A percentile compares a stretch with the other conserved stretches of the same genome.
phyloP scores from a whole-genome alignment of 352 stramenopile genomes.

The Albugo laibachii region DNA sequence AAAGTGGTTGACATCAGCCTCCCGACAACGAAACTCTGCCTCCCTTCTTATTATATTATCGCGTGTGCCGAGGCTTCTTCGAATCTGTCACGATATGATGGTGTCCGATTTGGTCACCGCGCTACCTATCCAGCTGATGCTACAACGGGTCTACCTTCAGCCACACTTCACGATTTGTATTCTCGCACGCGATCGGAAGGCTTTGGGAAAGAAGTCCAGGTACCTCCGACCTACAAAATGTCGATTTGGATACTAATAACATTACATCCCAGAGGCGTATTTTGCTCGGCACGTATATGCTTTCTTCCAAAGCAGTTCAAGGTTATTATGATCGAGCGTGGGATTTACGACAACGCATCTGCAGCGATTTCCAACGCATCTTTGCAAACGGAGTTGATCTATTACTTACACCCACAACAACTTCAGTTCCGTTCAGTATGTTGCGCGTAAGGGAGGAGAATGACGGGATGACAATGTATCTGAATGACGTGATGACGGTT shows the following conservation, averaged over 20 bases:
- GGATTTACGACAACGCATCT: slow-evolving; percentile 55
- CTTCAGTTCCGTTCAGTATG: slow-evolving; percentile 53
- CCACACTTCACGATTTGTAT: slow-evolving; percentile 70
- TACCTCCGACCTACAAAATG: slow-evolving; percentile 7
- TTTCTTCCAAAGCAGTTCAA: slow-evolving; percentile 71
- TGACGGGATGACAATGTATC: slow-evolving; percentile 69
- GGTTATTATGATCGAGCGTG: slow-evolving; percentile 82
- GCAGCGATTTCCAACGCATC: slow-evolving; percentile 41
- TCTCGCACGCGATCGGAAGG: slow-evolving; percentile 68
- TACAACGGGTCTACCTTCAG: slow-evolving; percentile 19
- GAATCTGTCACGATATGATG: slow-evolving; percentile 95
- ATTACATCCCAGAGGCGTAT: slow-evolving; percentile 43
- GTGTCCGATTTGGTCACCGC: slow-evolving; percentile 77
- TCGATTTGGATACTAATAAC: not conserved
- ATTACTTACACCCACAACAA: slow-evolving; percentile 73
- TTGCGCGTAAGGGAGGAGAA: slow-evolving; percentile 28
- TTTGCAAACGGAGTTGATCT: slow-evolving; percentile 56
- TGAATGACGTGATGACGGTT: slow-evolving; percentile 88
- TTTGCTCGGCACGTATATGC: slow-evolving; percentile 78
- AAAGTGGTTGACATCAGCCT: slow-evolving; percentile 60
- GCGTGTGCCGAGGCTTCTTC: slow-evolving; percentile 94
- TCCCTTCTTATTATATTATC: slow-evolving; percentile 97
- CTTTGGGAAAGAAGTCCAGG: slow-evolving; percentile 86
- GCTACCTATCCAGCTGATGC: no score
- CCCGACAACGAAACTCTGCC: slow-evolving; percentile 65